A percentile compares a stretch with the other conserved stretches of the same genome.
phyloP scores from a whole-genome alignment of 192 early-diverging fungal genomes.

The Backusella australiensis region DNA sequence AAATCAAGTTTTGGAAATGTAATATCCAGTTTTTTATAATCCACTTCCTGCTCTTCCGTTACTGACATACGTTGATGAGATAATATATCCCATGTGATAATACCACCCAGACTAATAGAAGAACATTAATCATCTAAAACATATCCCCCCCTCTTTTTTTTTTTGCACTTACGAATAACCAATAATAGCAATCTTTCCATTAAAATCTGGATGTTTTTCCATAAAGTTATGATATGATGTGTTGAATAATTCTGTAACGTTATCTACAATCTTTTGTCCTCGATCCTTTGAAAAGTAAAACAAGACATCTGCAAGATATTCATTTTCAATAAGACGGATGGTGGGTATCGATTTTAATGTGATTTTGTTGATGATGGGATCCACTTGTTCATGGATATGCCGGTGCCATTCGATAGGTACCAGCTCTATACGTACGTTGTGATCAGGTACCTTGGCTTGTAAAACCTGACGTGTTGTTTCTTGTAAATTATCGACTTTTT shows the following conservation, averaged over 20 bases:
- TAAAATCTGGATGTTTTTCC: constrained; percentile 55
- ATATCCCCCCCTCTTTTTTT: too few species aligned
- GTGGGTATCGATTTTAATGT: constrained; percentile 42
- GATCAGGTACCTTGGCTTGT: constrained; percentile 38
- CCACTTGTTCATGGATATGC: constrained; percentile 35
- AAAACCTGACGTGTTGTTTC: constrained; percentile 39
- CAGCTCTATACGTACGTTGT: constrained; percentile 36
- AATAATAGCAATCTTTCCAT: constrained; percentile 57
- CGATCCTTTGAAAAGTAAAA: constrained; percentile 39
- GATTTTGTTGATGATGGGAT: constrained; percentile 32
- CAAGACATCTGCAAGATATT: constrained; percentile 38
- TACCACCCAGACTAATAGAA: constrained; percentile 51
- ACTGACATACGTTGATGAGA: constrained; percentile 32
- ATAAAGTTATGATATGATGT: constrained; percentile 53
- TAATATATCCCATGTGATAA: constrained; percentile 69
- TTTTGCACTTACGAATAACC: constrained; percentile 52
- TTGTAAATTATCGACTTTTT: constrained; percentile 33
- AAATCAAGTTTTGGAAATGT: constrained; percentile 43
- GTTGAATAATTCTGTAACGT: constrained; percentile 34
- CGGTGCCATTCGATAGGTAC: constrained; percentile 41
- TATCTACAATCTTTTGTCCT: constrained; percentile 33
- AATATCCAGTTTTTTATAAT: constrained; percentile 29
- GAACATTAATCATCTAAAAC: too few species aligned
- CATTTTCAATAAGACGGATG: constrained; percentile 39
- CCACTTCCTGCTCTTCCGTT: constrained; percentile 19